Conservation (phyloP, 495 filamentous ascomycete species). For the Tuber microsphaerosporum region DNA sequence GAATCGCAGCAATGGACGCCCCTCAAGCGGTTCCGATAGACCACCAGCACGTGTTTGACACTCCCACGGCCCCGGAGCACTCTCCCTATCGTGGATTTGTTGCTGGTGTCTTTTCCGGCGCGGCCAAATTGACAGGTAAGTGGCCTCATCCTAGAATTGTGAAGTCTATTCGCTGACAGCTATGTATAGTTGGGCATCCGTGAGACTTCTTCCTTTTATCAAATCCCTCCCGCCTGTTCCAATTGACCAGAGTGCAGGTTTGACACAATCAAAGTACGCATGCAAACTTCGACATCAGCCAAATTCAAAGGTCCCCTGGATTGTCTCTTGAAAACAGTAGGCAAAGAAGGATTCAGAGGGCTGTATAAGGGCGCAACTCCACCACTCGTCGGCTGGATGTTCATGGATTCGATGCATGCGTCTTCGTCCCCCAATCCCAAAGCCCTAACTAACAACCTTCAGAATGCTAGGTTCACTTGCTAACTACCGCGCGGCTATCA, state of each 20-base stretch:
- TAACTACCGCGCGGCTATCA: constrained; percentile 74
- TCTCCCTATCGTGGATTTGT: constrained; percentile 81
- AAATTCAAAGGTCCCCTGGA: constrained; percentile 83
- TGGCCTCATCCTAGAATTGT: constrained; percentile 7
- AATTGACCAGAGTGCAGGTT: constrained; percentile 56
- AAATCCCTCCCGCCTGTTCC: not conserved
- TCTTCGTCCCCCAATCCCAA: not conserved
- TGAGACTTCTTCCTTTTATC: constrained; percentile 41
- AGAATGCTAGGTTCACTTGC: constrained; percentile 88
- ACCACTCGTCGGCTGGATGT: constrained; percentile 92
- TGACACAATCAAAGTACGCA: constrained; percentile 91
- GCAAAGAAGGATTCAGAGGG: constrained; percentile 68
- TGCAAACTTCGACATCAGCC: constrained; percentile 72
- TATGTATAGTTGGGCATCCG: constrained; percentile 58
- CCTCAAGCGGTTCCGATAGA: not conserved
- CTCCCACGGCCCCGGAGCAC: constrained; percentile 12
- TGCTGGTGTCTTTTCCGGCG: constrained; percentile 84
- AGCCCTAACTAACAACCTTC: not conserved
- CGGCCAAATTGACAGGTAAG: constrained; percentile 80
- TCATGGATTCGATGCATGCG: constrained; percentile 78
- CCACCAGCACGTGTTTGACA: not conserved
- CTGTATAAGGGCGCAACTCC: constrained; percentile 90
- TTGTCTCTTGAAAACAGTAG: constrained; percentile 71
- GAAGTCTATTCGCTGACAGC: constrained; percentile 10
- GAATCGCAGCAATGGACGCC: not conserved